phyloP scores from a whole-genome alignment of 495 filamentous ascomycete species.

The Polyplosphaeria fusca region DNA sequence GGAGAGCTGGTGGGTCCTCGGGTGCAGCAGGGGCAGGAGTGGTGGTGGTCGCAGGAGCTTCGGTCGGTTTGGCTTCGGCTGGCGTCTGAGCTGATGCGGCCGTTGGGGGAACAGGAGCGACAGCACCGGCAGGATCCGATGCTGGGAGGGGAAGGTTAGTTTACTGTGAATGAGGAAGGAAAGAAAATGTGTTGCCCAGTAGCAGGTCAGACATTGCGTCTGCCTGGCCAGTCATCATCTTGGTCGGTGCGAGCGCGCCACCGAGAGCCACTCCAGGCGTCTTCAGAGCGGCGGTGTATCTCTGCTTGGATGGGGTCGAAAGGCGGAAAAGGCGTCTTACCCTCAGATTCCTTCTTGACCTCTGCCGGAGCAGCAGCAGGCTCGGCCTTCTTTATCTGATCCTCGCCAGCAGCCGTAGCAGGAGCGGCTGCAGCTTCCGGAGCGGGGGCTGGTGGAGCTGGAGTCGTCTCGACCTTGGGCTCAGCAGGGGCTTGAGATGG shows the following conservation, averaged over 20 bases:
- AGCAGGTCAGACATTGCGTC: no score
- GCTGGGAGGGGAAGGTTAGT: conserved; percentile 21
- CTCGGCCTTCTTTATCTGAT: conserved; percentile 8
- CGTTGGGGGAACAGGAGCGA: conserved; percentile 24
- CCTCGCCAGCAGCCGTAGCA: conserved; percentile 7
- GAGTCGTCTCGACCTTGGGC: conserved; percentile 1
- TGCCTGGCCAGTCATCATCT: no score
- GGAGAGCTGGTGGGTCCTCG: conserved; percentile 13
- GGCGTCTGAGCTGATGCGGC: conserved; percentile 18
- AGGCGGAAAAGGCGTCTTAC: conserved; percentile 21
- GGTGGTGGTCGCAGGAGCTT: conserved; percentile 1
- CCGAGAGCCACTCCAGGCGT: conserved; percentile 6
- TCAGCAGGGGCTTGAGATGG: background rate
- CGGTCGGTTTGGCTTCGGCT: background rate
- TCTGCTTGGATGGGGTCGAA: background rate
- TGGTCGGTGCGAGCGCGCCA: no score
- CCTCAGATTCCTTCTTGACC: conserved; percentile 25
- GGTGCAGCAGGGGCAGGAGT: conserved; percentile 5
- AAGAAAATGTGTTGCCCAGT: conserved; percentile 1
- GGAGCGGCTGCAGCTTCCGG: conserved; percentile 8
- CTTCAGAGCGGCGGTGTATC: background rate
- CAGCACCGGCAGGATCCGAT: conserved; percentile 22
- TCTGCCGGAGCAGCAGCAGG: conserved; percentile 16
- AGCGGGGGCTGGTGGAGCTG: conserved; percentile 2
- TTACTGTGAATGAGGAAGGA: conserved; percentile 2